Evolutionary conservation across 352 stramenopile genomes (phyloP).

Genomic region (Phytophthora niederhauseri): DNA sequence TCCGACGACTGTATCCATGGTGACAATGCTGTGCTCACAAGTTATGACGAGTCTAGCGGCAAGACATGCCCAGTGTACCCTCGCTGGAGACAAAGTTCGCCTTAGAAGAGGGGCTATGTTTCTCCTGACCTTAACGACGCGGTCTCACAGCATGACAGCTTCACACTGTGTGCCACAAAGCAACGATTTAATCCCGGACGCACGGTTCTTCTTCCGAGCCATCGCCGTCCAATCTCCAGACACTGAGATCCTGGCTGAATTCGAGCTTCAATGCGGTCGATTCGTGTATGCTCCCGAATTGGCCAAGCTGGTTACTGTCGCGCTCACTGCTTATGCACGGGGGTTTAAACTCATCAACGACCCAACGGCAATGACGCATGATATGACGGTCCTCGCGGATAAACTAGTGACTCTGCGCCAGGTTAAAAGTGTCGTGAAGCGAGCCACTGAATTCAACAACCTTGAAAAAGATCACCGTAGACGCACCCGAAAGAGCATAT

Average conservation of each 20-base stretch:
- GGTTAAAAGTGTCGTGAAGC: conserved; percentile 32
- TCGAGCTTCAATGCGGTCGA: conserved; percentile 37
- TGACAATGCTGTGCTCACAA: conserved; percentile 52
- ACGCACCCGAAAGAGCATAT: conserved; percentile 4
- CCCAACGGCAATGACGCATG: not conserved
- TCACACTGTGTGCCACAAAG: not conserved
- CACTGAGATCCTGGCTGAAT: conserved; percentile 49
- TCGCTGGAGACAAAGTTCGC: conserved; percentile 48
- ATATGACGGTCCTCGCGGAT: conserved; percentile 11
- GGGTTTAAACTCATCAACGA: conserved; percentile 29
- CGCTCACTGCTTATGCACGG: conserved; percentile 35
- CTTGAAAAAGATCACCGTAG: conserved; percentile 24
- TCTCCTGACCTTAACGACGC: conserved; percentile 22
- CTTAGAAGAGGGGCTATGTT: conserved; percentile 60
- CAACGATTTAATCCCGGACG: conserved; percentile 5
- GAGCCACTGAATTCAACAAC: conserved; percentile 31
- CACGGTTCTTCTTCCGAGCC: conserved; percentile 50
- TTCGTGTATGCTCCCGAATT: conserved; percentile 45
- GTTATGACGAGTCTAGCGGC: conserved; percentile 46
- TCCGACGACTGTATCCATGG: conserved; percentile 18
- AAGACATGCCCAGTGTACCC: conserved; percentile 42
- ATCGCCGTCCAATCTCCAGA: conserved; percentile 45
- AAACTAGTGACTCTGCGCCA: conserved; percentile 19
- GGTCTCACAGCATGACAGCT: not conserved
- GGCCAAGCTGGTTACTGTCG: conserved; percentile 41